Evolutionary conservation across 2,329 filamentous ascomycete genomes (phyloP), one percentile per base, ranked within the genome.

Genomic region (Xylariales sp.): DNA sequence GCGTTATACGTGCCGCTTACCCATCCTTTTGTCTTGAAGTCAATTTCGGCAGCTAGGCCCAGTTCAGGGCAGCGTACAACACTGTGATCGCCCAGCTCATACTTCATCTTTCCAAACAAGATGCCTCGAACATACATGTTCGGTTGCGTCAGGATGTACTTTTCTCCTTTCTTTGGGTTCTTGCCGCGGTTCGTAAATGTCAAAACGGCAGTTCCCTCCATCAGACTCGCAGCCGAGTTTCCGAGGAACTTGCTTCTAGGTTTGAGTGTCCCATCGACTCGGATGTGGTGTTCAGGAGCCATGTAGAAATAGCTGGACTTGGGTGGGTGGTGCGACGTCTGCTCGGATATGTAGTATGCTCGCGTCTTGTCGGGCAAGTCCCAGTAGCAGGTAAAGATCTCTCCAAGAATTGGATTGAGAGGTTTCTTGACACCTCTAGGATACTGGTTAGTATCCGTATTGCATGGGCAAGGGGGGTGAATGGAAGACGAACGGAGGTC

Each of bases 281-380:
- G 82, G 52, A 98, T 95, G 58, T 94, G 72, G 59, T 97, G 88
- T 41, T 95, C 82, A 3, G 93, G 93, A 0, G 88, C 90, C 83
- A 95, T 90, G 69, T 95, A 98, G 64, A 98, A 98, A 70, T 98
- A 98, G 66, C 89, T 95, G 34, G 91, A 97, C 69, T 98, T 98
- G 20, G 93, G 93, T 22, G 93, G 93, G 59, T 98, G 93, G 62
- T 98, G 93, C 20, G 90, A 97, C 1, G 93, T 98, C 65, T 98
- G 93, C 66, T 98, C 93, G 35, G 91, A 82, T 53, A 98, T 88
- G 68, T 98, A 98, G 69, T 95, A 98, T 48, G 87, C 91, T 51
- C 80, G 82, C 22, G 88, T 95, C 14, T 82, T 73, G 63, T 94
- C 86, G 11, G 84, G 78, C 48, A 95, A 84, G 52, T 96, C 86